Conservation (phyloP, 2,329 filamentous ascomycete species). For the Paracamarosporium sp. region DNA sequence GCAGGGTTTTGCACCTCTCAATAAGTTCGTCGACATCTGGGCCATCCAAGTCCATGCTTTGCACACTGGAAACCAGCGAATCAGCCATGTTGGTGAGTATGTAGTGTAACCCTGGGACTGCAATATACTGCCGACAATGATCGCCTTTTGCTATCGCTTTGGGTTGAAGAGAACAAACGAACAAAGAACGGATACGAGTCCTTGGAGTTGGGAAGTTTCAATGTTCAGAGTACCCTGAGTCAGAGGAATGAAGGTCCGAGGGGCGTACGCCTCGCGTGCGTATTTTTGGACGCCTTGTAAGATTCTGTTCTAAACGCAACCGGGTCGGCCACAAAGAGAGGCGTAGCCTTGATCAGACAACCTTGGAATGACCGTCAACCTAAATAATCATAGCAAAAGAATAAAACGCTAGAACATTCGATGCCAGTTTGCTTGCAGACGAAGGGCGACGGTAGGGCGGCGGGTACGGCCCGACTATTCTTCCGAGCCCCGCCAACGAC, state of each 20-base stretch:
- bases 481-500: not conserved
- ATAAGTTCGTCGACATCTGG: slow-evolving; percentile 41
- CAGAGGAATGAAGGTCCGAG: not conserved
- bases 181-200: no score
- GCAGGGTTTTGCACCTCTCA: slow-evolving; percentile 45
- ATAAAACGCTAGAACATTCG: not conserved
- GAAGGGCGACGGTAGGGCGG: not conserved
- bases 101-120: not conserved
- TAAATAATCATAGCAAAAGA: not conserved
- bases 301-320: not conserved
- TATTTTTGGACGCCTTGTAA: not conserved
- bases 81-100: slow-evolving; percentile 9
- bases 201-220: not conserved
- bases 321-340: no score
- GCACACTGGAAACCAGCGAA: slow-evolving; percentile 4
- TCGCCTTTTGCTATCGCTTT: no score
- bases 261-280: not conserved
- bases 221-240: not conserved
- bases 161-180: not conserved
- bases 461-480: slow-evolving; percentile 1
- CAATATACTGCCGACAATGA: no score
- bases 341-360: not conserved
- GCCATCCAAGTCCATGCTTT: slow-evolving; percentile 6
- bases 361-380: not conserved
- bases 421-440: not conserved